Evolutionary conservation across 2,329 filamentous ascomycete species (phyloP).

Genomic region (Hypoxylon sp.): DNA sequence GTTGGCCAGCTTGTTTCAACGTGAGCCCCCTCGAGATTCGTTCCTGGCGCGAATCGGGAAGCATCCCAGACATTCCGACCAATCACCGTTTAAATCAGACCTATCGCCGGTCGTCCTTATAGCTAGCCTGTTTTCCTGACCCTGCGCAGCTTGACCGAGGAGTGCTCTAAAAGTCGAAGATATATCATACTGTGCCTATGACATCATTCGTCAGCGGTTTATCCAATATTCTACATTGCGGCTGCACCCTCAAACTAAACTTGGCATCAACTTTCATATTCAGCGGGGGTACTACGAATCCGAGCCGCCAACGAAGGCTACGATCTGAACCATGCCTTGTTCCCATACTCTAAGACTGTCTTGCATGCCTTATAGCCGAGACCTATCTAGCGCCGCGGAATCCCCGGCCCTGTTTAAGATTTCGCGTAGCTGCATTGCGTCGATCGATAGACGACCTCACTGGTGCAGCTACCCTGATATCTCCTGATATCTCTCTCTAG

Average conservation of each 20-base stretch:
- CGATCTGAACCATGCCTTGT: constrained; percentile 30
- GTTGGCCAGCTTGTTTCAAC: constrained; percentile 33
- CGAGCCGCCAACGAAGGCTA: constrained; percentile 36
- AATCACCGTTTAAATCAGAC: constrained; percentile 28
- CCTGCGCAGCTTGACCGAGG: constrained; percentile 18
- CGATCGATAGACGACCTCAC: constrained; percentile 26
- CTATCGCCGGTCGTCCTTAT: constrained; percentile 14
- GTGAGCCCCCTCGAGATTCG: constrained; percentile 24
- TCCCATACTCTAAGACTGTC: constrained; percentile 21
- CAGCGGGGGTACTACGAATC: constrained; percentile 7
- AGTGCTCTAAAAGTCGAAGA: constrained; percentile 17
- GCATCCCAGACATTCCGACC: constrained; percentile 23
- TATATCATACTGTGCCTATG: constrained; percentile 39
- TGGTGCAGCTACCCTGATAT: constrained; percentile 30
- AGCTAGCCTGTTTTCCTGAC: constrained; percentile 17
- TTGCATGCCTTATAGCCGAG: constrained; percentile 37
- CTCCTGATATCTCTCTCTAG: constrained; percentile 21
- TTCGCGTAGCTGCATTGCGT: constrained; percentile 40
- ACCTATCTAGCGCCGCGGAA: constrained; percentile 35
- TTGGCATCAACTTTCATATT: constrained; percentile 7
- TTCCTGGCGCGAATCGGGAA: constrained; percentile 35
- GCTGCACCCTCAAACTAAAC: constrained; percentile 26
- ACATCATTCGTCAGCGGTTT: constrained; percentile 41
- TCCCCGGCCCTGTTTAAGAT: constrained; percentile 40
- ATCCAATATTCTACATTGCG: constrained; percentile 27